Evolutionary conservation across 495 filamentous ascomycete species (phyloP), one percentile per base, ranked within the genome.

Genomic region (Penicillium diatomitis): DNA sequence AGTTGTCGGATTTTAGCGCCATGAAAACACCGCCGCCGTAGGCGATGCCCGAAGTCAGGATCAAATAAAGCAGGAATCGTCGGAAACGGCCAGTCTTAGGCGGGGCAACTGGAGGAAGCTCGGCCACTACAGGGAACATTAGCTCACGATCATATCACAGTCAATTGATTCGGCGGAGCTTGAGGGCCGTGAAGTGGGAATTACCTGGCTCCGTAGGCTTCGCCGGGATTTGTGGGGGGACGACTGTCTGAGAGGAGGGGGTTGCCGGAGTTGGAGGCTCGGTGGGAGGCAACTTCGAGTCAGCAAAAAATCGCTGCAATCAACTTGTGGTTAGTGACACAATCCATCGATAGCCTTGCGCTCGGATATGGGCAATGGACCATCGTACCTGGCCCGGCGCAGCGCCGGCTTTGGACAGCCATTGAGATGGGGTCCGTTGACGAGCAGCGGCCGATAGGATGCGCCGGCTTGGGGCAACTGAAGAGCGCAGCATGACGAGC

Each of bases 21-120:
- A 94, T 87, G 71, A 86, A 95, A 42, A 95, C 81, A 41, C 90
- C 88, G 50, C 88, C 89, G 48, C 80, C 90, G 52, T 95, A 98
- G 32, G 83, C 82, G 10, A 94, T 60, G 5, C 77, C 82, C 36
- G 83, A 78, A 6, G 95, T 76, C 32, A 95, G 62, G 41, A 88
- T 69, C 44, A 95, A 58, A 40, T 82, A 82, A 38, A 87, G 60
- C 33, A 96, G 61, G 64, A 87, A 87, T 49, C 83, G 77, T 50
- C 86, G 79, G 70, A 95, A 84, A 55, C 86, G 83, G 34, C 89
- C 79, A 60, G 77, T 78, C 67, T 86, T 94, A 51, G 77, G 81
- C 44, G 74, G 69, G 3, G 77, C 69, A 45, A 73, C 58, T 11
- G 73, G 57, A 3, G 63, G 49, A 20, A 67, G 53, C 33, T 61